A percentile compares a stretch with the other conserved stretches of the same genome.
phyloP scores from a whole-genome alignment of 2,329 filamentous ascomycete species.

The Lasiodiplodia theobromae region DNA sequence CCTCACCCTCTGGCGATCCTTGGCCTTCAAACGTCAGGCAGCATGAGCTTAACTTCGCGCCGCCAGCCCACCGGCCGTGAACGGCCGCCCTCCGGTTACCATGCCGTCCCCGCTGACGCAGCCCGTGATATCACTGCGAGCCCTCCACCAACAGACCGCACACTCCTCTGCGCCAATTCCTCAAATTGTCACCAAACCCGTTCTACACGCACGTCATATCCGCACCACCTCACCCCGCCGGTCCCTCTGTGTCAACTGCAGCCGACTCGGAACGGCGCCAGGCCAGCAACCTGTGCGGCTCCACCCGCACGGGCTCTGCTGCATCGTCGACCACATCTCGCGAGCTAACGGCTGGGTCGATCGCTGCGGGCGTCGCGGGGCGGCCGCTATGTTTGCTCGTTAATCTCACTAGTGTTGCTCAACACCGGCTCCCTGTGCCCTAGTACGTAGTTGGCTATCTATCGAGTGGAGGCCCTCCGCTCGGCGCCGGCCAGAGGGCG shows the following conservation, averaged over 20 bases:
- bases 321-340: neutral
- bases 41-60: conserved; percentile 20
- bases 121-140: conserved; percentile 20
- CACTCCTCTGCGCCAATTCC: neutral
- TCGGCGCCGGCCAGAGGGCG: neutral
- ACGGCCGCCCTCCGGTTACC: neutral
- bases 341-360: neutral
- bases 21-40: conserved; percentile 19
- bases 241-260: neutral
- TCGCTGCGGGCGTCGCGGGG: neutral
- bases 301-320: neutral
- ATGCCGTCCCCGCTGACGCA: conserved; percentile 10
- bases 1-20: conserved; percentile 13
- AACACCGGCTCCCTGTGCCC: neutral
- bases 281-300: neutral
- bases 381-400: neutral
- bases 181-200: neutral
- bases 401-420: neutral
- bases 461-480: neutral
- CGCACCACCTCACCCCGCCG: neutral
- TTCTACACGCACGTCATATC: conserved; percentile 26
- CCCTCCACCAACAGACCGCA: neutral
- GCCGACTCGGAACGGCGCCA: neutral
- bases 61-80: neutral
- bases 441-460: neutral